A percentile compares a stretch with the other conserved stretches of the same genome.
Conservation (phyloP, 2,329 filamentous ascomycete genomes). For the Verticillium tricorpus region DNA sequence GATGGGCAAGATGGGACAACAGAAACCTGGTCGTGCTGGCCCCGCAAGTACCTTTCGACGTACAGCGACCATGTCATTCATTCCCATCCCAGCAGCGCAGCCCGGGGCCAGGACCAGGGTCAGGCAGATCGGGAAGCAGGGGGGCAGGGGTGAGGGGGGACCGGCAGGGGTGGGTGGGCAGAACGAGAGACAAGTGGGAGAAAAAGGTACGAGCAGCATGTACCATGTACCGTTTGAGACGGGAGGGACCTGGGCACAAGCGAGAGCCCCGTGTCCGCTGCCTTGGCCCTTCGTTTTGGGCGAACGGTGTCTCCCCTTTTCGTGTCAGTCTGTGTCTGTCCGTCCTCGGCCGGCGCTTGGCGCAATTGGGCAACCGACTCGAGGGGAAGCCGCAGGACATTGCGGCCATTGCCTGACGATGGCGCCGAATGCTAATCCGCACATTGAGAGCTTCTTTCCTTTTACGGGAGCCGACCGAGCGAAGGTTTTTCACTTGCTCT, state of each 20-base stretch:
- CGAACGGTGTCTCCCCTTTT: not conserved
- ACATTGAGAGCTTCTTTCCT: not conserved
- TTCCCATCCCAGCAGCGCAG: not conserved
- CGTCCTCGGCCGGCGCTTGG: not conserved
- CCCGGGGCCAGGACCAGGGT: not conserved
- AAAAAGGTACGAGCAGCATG: not conserved
- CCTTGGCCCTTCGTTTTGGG: too few species aligned
- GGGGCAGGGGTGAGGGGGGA: not conserved
- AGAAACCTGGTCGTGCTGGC: not conserved
- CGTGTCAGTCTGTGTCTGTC: not conserved
- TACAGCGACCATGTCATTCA: not conserved
- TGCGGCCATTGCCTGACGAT: not conserved
- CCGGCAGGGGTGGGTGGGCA: not conserved
- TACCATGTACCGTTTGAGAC: not conserved
- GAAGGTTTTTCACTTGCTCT: too few species aligned
- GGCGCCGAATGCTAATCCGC: not conserved
- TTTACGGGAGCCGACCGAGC: not conserved
- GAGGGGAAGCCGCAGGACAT: not conserved
- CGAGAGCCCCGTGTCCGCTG: not conserved
- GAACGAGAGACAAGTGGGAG: not conserved
- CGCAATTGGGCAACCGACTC: not conserved
- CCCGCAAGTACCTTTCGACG: not conserved
- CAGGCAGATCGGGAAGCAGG: not conserved
- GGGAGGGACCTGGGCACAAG: not conserved
- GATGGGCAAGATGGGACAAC: not conserved